Percentiles rank a stretch among this genome's conserved stretches.
phyloP scores from a whole-genome alignment of 2,329 filamentous ascomycete genomes.

The Colletotrichum phormii region DNA sequence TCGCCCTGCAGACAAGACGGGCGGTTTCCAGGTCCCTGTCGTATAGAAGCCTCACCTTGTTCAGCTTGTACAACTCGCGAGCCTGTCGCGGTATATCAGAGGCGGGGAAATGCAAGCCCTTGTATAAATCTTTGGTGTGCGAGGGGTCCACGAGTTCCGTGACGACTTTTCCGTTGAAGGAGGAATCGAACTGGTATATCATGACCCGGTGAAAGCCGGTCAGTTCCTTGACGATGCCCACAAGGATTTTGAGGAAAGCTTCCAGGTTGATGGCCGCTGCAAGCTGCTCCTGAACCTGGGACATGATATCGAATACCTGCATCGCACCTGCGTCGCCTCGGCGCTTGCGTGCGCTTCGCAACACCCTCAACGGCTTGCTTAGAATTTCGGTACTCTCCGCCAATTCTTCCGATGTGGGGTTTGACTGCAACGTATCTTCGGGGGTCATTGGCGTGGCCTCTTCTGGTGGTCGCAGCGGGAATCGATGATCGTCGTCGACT shows the following conservation, averaged over 20 bases:
- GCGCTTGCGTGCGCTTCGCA: slow-evolving; percentile 79
- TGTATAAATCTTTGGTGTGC: slow-evolving; percentile 85
- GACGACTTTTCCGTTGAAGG: slow-evolving; percentile 87
- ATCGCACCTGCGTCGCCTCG: slow-evolving; percentile 85
- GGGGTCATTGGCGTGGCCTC: slow-evolving; percentile 72
- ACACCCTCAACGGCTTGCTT: slow-evolving; percentile 81
- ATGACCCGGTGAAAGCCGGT: slow-evolving; percentile 93
- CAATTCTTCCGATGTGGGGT: slow-evolving; percentile 80
- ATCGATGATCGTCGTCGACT: slow-evolving; percentile 78
- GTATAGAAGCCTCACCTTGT: slow-evolving; percentile 89
- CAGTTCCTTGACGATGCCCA: slow-evolving; percentile 88
- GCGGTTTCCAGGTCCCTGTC: slow-evolving; percentile 85
- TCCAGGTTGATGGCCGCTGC: slow-evolving; percentile 78
- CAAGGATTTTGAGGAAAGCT: slow-evolving; percentile 81
- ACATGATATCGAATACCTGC: slow-evolving; percentile 93
- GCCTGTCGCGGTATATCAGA: slow-evolving; percentile 89
- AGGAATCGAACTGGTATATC: slow-evolving; percentile 89
- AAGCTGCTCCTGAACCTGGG: slow-evolving; percentile 90
- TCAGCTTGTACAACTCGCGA: slow-evolving; percentile 88
- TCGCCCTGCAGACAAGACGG: slow-evolving; percentile 81
- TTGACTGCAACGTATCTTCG: slow-evolving; percentile 78
- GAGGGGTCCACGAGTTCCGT: slow-evolving; percentile 86
- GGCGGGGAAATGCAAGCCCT: slow-evolving; percentile 88
- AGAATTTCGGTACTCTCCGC: slow-evolving; percentile 79
- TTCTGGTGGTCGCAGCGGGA: slow-evolving; percentile 74